Conservation (phyloP, 177 flowering plant genomes). For the Tripterygium wilfordii region DNA sequence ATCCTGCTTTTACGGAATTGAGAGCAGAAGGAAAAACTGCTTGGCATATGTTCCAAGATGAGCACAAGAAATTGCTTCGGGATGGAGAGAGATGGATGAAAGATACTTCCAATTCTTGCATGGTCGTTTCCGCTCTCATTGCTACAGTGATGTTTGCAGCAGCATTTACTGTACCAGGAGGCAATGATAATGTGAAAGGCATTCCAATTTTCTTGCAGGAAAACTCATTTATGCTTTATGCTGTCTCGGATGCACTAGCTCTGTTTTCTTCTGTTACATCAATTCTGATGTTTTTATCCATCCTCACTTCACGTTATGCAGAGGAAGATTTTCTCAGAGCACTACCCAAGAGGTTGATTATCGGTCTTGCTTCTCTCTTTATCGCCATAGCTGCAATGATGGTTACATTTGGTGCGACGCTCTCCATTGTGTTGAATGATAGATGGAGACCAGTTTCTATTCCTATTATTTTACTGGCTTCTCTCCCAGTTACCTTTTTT, state of each 20-base stretch:
- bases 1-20: background rate
- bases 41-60: slow-evolving; percentile 1
- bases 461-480: slow-evolving; percentile 1
- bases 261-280: slow-evolving; percentile 1
- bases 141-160: slow-evolving; percentile 5
- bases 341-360: slow-evolving; percentile 12
- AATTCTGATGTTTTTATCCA: slow-evolving; percentile 6
- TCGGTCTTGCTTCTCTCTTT: slow-evolving; percentile 10
- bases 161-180: slow-evolving; percentile 4
- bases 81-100: slow-evolving; percentile 22
- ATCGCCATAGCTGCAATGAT: slow-evolving; percentile 12
- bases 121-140: slow-evolving; percentile 12
- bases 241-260: background rate
- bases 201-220: background rate
- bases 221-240: background rate
- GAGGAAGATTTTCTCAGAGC: slow-evolving; percentile 11
- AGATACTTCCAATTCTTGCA: slow-evolving; percentile 6
- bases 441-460: background rate
- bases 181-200: background rate
- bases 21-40: background rate
- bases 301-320: slow-evolving; percentile 18
- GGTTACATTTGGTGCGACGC: slow-evolving; percentile 6
- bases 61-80: slow-evolving; percentile 5
- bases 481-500: slow-evolving; percentile 1
- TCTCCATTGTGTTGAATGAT: background rate